Conservation (phyloP, 116 monocot genomes). For the Cymodocea nodosa region DNA sequence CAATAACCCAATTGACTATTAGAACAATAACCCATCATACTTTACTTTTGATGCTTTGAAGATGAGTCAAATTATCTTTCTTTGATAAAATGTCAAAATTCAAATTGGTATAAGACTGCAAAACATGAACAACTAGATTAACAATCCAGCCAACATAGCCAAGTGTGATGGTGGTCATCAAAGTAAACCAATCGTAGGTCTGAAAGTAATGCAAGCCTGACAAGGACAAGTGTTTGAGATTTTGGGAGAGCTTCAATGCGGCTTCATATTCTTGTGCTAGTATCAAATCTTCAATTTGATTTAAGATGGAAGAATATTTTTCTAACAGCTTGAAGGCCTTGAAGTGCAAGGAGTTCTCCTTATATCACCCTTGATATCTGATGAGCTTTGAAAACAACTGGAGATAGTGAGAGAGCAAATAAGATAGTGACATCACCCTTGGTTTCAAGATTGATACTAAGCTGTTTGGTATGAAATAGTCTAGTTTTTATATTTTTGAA, state of each 20-base stretch:
- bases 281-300: slow-evolving; percentile 73
- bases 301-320: slow-evolving; percentile 43
- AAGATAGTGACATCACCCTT: too few relatives aligned
- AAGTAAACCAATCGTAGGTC: slow-evolving; percentile 92
- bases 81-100: slow-evolving; percentile 20
- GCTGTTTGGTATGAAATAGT: too few relatives aligned
- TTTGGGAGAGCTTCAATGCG: slow-evolving; percentile 46
- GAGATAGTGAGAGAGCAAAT: too few relatives aligned
- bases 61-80: slow-evolving; percentile 13
- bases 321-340: slow-evolving; percentile 67
- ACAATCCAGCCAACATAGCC: slow-evolving; percentile 96
- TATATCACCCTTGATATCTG: too few relatives aligned
- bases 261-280: slow-evolving; percentile 38
- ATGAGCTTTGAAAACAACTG: too few relatives aligned
- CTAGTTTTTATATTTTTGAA: too few relatives aligned
- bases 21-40: slow-evolving; percentile 9
- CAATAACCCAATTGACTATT: too few relatives aligned
- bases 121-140: slow-evolving; percentile 64
- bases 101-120: slow-evolving; percentile 60
- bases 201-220: slow-evolving; percentile 87
- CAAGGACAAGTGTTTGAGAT: slow-evolving; percentile 54
- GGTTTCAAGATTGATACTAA: too few relatives aligned
- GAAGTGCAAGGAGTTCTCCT: slow-evolving; percentile 47
- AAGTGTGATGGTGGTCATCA: slow-evolving; percentile 76
- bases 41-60: slow-evolving; percentile 14